Evolutionary conservation across 768 basidiomycete genomes (phyloP).

Genomic region (Candolleomyces efflorescens): DNA sequence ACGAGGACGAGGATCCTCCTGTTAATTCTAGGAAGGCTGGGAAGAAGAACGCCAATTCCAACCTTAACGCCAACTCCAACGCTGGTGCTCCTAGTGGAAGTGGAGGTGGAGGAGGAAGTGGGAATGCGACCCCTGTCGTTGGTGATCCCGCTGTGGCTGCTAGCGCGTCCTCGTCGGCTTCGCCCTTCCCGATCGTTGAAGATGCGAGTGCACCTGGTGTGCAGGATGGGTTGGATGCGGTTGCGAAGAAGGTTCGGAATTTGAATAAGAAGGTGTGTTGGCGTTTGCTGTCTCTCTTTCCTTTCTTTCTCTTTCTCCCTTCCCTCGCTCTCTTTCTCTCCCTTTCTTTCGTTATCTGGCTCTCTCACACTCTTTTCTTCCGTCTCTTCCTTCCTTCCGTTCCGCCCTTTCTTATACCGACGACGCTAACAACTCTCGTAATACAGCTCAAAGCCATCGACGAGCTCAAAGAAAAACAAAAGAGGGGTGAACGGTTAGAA

Average conservation of each 20-base stretch:
- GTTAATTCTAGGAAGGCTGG: neutral
- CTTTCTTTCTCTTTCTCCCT: neutral
- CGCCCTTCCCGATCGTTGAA: neutral
- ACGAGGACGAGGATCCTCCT: neutral
- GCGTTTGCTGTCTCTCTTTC: too few relatives aligned
- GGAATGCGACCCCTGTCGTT: neutral
- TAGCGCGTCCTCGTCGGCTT: neutral
- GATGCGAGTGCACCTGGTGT: slow-evolving; percentile 15
- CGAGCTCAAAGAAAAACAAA: slow-evolving; percentile 90
- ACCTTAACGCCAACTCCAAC: too few relatives aligned
- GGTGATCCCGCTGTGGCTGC: neutral
- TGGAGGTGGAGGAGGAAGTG: too few relatives aligned
- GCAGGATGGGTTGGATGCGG: slow-evolving; percentile 56
- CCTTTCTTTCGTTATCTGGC: too few relatives aligned
- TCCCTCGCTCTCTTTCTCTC: neutral
- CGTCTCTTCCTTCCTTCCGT: too few relatives aligned
- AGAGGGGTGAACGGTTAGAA: slow-evolving; percentile 87
- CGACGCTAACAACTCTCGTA: too few relatives aligned
- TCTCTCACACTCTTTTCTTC: too few relatives aligned
- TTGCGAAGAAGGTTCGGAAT: slow-evolving; percentile 92
- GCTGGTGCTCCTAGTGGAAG: too few relatives aligned
- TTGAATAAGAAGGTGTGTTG: slow-evolving; percentile 88
- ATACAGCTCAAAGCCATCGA: slow-evolving; percentile 96
- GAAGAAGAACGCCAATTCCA: too few relatives aligned
- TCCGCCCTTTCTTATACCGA: too few relatives aligned